Evolutionary conservation across 768 basidiomycete genomes (phyloP), one percentile per base, ranked within the genome.

Genomic region (Lentinula sp.): DNA sequence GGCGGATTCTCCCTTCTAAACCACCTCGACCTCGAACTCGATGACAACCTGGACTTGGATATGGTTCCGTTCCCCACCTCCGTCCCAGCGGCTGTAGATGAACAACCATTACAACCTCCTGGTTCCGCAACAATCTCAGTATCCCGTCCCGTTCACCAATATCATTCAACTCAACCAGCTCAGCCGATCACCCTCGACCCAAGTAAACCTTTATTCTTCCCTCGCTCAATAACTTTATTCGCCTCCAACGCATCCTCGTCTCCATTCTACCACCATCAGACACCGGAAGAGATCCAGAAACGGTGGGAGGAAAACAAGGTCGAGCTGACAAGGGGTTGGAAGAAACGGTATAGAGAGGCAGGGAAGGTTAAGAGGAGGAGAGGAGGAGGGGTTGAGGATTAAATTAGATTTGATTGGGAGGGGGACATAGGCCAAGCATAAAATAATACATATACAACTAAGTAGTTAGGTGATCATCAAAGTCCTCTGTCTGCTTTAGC

Each of bases 321-420:
- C 0, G 82, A 85, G 57, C 71, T 93, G 70, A 93, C 91, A 57
- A 77, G 72, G 62, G 88, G 84, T 53, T 93, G 91, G 91, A 91
- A 90, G 74, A 83, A 83, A 67, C 73, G 88, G 51, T 85, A 84
- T 72, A 81, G 86, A 61, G 91, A 93, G 67, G 91, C 90, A 13
- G 81, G 83, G 51, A 91, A 91, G 72, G 76, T 82, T 28, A 80
- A 78, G 64, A 74, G 81, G 64, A 74, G 86, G 62, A 80, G 82
- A 65, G 80, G 74, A 23, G 81, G 78, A 4, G 80, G 74, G 10
- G 77, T 66, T 1, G 76, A 67, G 16, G 77, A 56, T 16, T 56
- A 33, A 43, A 16, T 12, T 51, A 69, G 12, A 15, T 12, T 18
- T 16, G 43, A 7, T 45, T 28, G 28, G 43, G 72, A 75, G 54